Conservation (phyloP, 2,329 filamentous ascomycete species). For the Gliomastix tumulicola region DNA sequence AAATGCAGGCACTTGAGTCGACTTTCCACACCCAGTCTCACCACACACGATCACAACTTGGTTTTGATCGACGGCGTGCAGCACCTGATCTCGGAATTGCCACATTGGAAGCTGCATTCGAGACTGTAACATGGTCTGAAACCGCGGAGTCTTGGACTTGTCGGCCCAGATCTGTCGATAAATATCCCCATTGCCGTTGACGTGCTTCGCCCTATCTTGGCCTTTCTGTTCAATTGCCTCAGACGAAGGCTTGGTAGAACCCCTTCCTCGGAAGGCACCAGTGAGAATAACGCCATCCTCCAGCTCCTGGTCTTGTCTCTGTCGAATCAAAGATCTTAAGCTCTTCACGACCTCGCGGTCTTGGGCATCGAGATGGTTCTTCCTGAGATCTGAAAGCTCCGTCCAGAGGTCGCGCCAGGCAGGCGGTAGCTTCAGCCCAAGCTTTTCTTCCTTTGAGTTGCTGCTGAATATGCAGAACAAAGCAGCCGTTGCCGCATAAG, state of each 20-base stretch:
- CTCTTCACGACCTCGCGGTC: slow-evolving; percentile 64
- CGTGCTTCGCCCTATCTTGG: slow-evolving; percentile 33
- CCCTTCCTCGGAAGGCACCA: slow-evolving; percentile 64
- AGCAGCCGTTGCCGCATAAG: slow-evolving; percentile 73
- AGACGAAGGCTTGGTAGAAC: slow-evolving; percentile 33
- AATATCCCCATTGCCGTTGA: slow-evolving; percentile 33
- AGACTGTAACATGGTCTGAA: slow-evolving; percentile 70
- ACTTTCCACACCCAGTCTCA: slow-evolving; percentile 96
- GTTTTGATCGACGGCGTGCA: slow-evolving; percentile 68
- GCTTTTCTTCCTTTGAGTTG: slow-evolving; percentile 80
- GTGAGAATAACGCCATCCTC: slow-evolving; percentile 71
- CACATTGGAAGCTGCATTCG: slow-evolving; percentile 86
- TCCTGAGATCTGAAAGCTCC: slow-evolving; percentile 67
- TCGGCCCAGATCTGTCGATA: slow-evolving; percentile 53
- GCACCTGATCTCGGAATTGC: slow-evolving; percentile 70
- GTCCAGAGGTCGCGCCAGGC: slow-evolving; percentile 82
- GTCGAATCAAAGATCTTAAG: slow-evolving; percentile 63
- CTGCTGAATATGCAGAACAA: slow-evolving; percentile 75
- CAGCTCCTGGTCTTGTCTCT: slow-evolving; percentile 60
- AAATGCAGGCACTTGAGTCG: slow-evolving; percentile 93
- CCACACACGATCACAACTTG: slow-evolving; percentile 92
- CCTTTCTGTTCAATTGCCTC: slow-evolving; percentile 42
- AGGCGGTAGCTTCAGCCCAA: slow-evolving; percentile 68
- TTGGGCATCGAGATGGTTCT: slow-evolving; percentile 59
- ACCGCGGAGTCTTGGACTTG: slow-evolving; percentile 52